Evolutionary conservation across 106 monocot species (phyloP).

Genomic region (Dioscorea alata): DNA sequence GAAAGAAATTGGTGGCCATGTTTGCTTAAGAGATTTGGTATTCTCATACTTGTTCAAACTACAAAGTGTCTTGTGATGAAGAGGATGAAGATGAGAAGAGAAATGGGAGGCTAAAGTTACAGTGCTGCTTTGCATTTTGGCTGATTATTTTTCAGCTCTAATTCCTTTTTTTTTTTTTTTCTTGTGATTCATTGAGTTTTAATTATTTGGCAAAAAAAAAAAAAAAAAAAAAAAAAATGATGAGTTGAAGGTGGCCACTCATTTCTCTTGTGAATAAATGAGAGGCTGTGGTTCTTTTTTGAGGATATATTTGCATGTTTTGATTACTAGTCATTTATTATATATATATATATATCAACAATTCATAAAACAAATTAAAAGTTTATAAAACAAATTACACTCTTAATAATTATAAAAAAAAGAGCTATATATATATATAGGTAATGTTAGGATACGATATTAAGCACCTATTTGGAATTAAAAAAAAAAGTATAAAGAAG

Average conservation of each 20-base stretch:
- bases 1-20: slow-evolving; percentile 42
- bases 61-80: slow-evolving; percentile 5
- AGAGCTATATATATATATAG: too few relatives aligned
- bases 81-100: not conserved
- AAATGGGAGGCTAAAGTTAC: slow-evolving; percentile 1
- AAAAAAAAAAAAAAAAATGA: not conserved
- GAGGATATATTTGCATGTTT: not conserved
- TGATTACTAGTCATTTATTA: too few relatives aligned
- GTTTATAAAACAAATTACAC: too few relatives aligned
- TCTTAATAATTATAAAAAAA: too few relatives aligned
- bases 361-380: too few relatives aligned
- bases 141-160: not conserved
- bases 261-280: not conserved
- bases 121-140: not conserved
- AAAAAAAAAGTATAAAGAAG: too few relatives aligned
- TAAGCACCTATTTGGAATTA: too few relatives aligned
- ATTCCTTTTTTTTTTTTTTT: slow-evolving; percentile 5
- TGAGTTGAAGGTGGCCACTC: too few relatives aligned
- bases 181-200: not conserved
- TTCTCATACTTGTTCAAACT: slow-evolving; percentile 14
- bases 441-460: too few relatives aligned
- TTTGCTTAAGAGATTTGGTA: slow-evolving; percentile 12
- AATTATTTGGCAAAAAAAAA: not conserved
- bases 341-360: too few relatives aligned
- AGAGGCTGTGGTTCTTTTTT: slow-evolving; percentile 2